phyloP scores from a whole-genome alignment of 2,329 filamentous ascomycete genomes.

The Akanthomyces lecanii region DNA sequence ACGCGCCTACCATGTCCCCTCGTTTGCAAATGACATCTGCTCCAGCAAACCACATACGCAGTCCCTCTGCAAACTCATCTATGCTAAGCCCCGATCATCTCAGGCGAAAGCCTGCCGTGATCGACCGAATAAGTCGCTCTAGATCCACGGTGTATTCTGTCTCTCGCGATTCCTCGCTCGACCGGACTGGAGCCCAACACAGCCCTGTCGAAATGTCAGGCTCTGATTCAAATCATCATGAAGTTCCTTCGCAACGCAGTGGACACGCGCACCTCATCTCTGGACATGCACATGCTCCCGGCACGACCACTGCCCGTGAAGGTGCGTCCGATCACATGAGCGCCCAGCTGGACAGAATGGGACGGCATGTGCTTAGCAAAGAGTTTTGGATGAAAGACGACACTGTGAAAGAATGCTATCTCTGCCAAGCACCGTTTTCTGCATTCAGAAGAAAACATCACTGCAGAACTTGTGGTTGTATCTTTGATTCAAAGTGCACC shows the following conservation, averaged over 20 bases:
- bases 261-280: slow-evolving; percentile 42
- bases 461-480: slow-evolving; percentile 93
- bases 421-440: slow-evolving; percentile 84
- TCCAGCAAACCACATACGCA: slow-evolving; percentile 34
- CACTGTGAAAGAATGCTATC: slow-evolving; percentile 94
- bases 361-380: slow-evolving; percentile 82
- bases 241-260: slow-evolving; percentile 48
- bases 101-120: slow-evolving; percentile 46
- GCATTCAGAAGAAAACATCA: slow-evolving; percentile 96
- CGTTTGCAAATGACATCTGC: slow-evolving; percentile 26
- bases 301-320: slow-evolving; percentile 50
- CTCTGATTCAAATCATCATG: slow-evolving; percentile 54
- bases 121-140: slow-evolving; percentile 51
- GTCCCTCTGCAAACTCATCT: slow-evolving; percentile 32
- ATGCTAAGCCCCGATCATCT: slow-evolving; percentile 36
- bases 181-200: slow-evolving; percentile 49
- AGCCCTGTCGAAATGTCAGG: slow-evolving; percentile 56
- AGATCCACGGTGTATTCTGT: slow-evolving; percentile 38
- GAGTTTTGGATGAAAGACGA: slow-evolving; percentile 99
- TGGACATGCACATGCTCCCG: slow-evolving; percentile 49
- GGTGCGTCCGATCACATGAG: slow-evolving; percentile 56
- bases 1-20: slow-evolving; percentile 31
- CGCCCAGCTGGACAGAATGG: slow-evolving; percentile 65
- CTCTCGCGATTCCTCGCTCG: slow-evolving; percentile 57
- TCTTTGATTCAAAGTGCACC: slow-evolving; percentile 96